Base-by-base conservation (phyloP, 2,329 filamentous ascomycete species). In the Talaromyces sp. region DNA sequence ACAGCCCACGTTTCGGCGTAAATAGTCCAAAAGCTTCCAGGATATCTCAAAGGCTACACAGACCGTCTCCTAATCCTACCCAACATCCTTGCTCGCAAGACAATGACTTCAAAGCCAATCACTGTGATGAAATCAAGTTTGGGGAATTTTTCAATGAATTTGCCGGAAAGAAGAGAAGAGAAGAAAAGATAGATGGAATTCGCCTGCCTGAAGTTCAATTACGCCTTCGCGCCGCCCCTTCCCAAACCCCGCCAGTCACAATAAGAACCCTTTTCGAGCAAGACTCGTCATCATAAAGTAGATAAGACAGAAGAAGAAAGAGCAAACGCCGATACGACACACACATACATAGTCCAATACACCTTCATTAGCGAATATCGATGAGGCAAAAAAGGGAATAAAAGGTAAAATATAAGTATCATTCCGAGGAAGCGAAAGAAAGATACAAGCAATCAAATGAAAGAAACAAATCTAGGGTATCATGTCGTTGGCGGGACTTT, bases 381-480 rank as follows among this genome's bases (percentile, higher is more conserved):
- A 35, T 54, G 39, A 61, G 40, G n/a, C n/a, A n/a, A 61, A 58
- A 61, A 37, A 58, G 16, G 28, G 44, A 28, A 58, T 60, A 37
- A 55, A 16, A 48, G 44, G 14, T 28, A 48, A 48, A 12, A 50
- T 25, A 55, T 50, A 62, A 54, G 35, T 33, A 54, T 42, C 35
- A 23, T 33, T 35, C 33, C 37, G 9, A 57, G 11, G 35, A 57
- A 57, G 21, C 3, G 60, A 52, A 62, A 57, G n/a, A 25, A 62
- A 46, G 9, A 44, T 5, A 60, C 42, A 48, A 11, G 35, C 9
- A 40, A 61, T 33, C 11, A 18, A 61, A 16, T 39, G 18, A 61
- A 33, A 4, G 21, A 54, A 60, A 39, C 16, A 63, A 64, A 58
- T 64, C 62, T 64, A 64, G 62, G 62, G 59, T 64, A 64, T 64